Percentiles rank a stretch among this genome's conserved stretches.
phyloP scores from a whole-genome alignment of 306 rosid species.

The Ormosia semicastrata region DNA sequence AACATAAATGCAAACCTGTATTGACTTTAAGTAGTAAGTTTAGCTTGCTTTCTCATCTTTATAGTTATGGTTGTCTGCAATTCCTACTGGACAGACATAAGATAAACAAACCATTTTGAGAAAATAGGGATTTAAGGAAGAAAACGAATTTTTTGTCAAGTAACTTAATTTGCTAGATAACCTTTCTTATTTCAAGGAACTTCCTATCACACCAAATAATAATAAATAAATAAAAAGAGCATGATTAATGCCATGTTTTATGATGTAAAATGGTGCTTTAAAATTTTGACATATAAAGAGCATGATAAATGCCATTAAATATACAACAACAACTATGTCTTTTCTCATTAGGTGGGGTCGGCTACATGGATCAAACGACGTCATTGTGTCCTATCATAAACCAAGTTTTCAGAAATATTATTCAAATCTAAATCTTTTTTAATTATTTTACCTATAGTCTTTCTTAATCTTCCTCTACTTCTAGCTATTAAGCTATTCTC shows the following conservation, averaged over 20 bases:
- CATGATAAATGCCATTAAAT: slow-evolving; percentile 27
- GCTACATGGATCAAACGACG: too few relatives aligned
- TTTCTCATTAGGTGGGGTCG: too few relatives aligned
- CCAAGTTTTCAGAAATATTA: too few relatives aligned
- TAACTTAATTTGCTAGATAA: background rate
- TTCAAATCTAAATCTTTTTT: too few relatives aligned
- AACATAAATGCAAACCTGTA: slow-evolving; percentile 36
- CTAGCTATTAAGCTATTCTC: too few relatives aligned
- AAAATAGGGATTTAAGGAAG: background rate
- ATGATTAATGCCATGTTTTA: slow-evolving; percentile 24
- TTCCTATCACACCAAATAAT: slow-evolving; percentile 3
- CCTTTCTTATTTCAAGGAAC: background rate
- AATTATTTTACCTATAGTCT: too few relatives aligned
- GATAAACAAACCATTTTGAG: background rate
- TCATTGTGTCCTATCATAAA: too few relatives aligned
- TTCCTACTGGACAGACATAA: background rate
- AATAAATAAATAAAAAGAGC: background rate
- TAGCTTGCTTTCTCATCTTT: slow-evolving; percentile 28
- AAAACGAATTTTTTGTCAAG: background rate
- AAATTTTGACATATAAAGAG: background rate
- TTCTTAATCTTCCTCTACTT: too few relatives aligned
- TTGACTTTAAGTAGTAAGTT: slow-evolving; percentile 31
- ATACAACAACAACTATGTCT: too few relatives aligned
- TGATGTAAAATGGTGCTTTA: background rate
- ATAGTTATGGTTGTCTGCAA: slow-evolving; percentile 22